Conservation (phyloP, 139 green algal species). For the Chlorella sp. region DNA sequence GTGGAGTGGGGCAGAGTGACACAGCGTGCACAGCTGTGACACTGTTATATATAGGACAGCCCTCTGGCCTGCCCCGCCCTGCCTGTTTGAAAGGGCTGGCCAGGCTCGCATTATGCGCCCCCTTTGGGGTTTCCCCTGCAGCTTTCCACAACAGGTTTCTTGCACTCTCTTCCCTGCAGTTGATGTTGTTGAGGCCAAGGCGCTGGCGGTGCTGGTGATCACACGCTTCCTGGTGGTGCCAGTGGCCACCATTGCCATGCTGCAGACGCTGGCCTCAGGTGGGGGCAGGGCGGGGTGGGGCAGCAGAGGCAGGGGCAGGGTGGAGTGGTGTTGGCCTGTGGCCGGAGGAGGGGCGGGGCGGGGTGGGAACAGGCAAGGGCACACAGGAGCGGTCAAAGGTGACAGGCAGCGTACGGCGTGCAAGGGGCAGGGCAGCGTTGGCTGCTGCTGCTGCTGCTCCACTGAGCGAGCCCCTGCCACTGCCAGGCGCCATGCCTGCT, state of each 20-base stretch:
- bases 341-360: conserved; percentile 7
- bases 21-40: too few relatives aligned
- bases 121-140: too few relatives aligned
- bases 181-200: conserved; percentile 43
- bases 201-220: conserved; percentile 48
- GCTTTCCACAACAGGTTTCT: too few relatives aligned
- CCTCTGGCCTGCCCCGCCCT: too few relatives aligned
- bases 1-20: too few relatives aligned
- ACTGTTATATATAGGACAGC: too few relatives aligned
- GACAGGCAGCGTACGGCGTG: not conserved
- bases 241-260: conserved; percentile 33
- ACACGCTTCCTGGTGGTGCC: conserved; percentile 63
- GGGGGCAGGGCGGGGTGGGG: conserved; percentile 24
- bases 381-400: not conserved
- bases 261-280: conserved; percentile 37
- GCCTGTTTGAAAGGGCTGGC: too few relatives aligned
- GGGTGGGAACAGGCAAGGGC: not conserved
- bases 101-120: too few relatives aligned
- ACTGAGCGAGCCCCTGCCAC: not conserved
- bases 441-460: not conserved
- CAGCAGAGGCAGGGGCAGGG: not conserved
- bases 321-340: too few relatives aligned
- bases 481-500: too few relatives aligned
- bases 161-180: too few relatives aligned
- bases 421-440: not conserved